Evolutionary conservation across 2,329 filamentous ascomycete species (phyloP), one percentile per base, ranked within the genome.

Genomic region (Drechslerella dactyloides): DNA sequence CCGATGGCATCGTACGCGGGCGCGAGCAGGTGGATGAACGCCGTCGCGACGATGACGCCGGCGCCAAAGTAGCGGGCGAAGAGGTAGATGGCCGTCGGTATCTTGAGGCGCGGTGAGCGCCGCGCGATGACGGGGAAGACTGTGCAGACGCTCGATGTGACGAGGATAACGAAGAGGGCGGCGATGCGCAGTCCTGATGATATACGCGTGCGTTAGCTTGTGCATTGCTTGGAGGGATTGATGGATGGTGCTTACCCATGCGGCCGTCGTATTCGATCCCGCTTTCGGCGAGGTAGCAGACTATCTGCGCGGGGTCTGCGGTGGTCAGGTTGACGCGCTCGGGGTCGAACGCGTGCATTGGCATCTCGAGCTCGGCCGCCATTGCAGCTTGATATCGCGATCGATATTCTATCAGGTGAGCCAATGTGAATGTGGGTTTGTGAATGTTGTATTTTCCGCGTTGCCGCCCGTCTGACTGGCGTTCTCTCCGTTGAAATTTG

Each of bases 41-140:
- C 88, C 0, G 89, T 90, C 0, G 88, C 85, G 44, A 90, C 84
- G 78, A 91, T 87, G 74, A 90, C 85, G 11, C 89, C 89, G 0
- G 88, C 90, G 1, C 89, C 89, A 74, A 90, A 90, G 80, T 91
- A 89, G 74, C 89, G 86, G 76, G 86, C 87, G 74, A 87, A 81
- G 78, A 89, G 89, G 74, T 89, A 83, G 75, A 89, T 83, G 21
- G 79, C 83, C 73, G 83, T 83, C 58, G 87, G 87, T 61, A 84
- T 84, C 57, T 82, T 84, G 62, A 86, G 82, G 54, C 83, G 82
- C 40, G 84, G 84, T 40, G 84, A 82, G 74, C 85, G 84, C 59
- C 85, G 84, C 8, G 86, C 88, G 61, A 90, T 80, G 35, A 90
- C 81, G 1, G 88, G 88, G 59, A 90, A 87, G 2, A 66, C n/a